phyloP scores from a whole-genome alignment of 345 rosid species.

The Eucalyptus victrix region DNA sequence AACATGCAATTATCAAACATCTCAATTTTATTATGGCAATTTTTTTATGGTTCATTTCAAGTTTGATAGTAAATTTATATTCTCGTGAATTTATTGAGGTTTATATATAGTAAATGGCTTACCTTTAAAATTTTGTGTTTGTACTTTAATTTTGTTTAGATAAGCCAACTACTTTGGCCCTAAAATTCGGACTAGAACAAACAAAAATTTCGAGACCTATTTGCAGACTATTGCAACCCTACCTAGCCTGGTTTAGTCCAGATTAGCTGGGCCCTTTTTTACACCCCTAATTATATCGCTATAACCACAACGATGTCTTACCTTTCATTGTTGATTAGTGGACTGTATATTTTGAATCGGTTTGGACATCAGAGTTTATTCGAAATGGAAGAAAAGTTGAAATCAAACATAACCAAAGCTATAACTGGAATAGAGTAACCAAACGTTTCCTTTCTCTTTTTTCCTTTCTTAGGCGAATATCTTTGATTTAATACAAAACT shows the following conservation, averaged over 20 bases:
- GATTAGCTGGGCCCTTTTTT: rapidly evolving
- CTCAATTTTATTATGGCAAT: background rate
- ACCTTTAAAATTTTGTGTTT: background rate
- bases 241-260: rapidly evolving
- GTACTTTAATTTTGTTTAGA: background rate
- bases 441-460: too few relatives aligned
- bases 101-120: background rate
- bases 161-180: background rate
- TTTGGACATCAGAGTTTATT: rapidly evolving
- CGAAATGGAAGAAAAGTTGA: too few relatives aligned
- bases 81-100: background rate
- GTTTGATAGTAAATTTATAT: background rate
- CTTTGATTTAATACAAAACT: too few relatives aligned
- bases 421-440: too few relatives aligned
- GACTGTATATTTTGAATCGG: background rate
- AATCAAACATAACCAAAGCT: background rate
- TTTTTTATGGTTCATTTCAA: background rate
- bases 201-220: background rate
- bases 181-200: background rate
- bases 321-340: background rate
- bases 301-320: rapidly evolving
- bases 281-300: background rate
- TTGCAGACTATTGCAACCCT: rapidly evolving
- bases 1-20: background rate
- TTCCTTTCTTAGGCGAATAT: too few relatives aligned